These are phyloP conservation scores for Fusarium sp. DNA, from an alignment of 2,329 filamentous ascomycete species.

Conservation along the genomic window DNA sequence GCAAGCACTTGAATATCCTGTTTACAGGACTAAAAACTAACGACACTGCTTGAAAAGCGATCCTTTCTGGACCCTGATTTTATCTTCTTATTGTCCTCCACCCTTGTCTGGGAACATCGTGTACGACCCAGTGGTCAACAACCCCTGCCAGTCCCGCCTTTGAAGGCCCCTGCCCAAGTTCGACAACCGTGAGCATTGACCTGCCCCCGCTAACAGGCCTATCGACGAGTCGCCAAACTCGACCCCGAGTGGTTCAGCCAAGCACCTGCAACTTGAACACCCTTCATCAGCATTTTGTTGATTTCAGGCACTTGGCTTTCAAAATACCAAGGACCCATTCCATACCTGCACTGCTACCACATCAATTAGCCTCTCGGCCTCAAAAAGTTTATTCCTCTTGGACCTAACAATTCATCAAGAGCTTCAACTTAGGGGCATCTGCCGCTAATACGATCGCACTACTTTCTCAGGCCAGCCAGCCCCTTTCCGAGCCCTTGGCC, in stretches of 20 bases:
- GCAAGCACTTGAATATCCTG: not conserved
- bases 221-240: slow-evolving; percentile 29
- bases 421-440: slow-evolving; percentile 12
- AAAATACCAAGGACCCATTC: slow-evolving; percentile 13
- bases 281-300: slow-evolving; percentile 21
- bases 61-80: slow-evolving; percentile 33
- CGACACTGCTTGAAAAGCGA: slow-evolving; percentile 12
- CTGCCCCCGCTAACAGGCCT: slow-evolving; percentile 40
- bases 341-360: slow-evolving; percentile 20
- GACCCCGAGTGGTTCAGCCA: slow-evolving; percentile 27
- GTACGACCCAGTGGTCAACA: slow-evolving; percentile 19
- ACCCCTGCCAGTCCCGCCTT: slow-evolving; percentile 32
- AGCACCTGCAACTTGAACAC: slow-evolving; percentile 33
- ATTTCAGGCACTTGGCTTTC: slow-evolving; percentile 12
- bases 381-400: not conserved
- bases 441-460: slow-evolving; percentile 34
- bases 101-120: slow-evolving; percentile 30
- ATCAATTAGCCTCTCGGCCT: not conserved
- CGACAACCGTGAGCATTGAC: slow-evolving; percentile 37
- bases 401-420: slow-evolving; percentile 3
- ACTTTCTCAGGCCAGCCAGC: slow-evolving; percentile 33
- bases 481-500: slow-evolving; percentile 36
- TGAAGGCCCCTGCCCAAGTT: slow-evolving; percentile 28
- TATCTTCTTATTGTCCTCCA: slow-evolving; percentile 6
- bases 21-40: not conserved